Evolutionary conservation across 2,329 filamentous ascomycete species (phyloP).

Genomic region (Periconia macrospinosa): DNA sequence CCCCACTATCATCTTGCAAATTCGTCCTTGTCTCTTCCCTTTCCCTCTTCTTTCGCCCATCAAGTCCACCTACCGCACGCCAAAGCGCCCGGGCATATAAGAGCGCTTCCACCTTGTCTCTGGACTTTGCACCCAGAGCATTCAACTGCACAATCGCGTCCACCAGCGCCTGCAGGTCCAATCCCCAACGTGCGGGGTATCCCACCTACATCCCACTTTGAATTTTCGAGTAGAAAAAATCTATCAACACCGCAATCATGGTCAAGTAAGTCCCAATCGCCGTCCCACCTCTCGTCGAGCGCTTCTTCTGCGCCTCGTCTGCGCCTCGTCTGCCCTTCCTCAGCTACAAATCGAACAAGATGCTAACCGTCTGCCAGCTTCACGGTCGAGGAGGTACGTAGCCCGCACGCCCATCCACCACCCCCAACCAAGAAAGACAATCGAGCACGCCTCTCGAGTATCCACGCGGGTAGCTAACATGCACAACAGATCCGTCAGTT

Average conservation of each 20-base stretch:
- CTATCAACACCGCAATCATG: constrained; percentile 85
- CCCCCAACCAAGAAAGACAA: constrained; percentile 4
- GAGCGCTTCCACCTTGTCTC: constrained; percentile 25
- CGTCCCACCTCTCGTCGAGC: not conserved
- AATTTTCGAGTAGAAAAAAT: constrained; percentile 41
- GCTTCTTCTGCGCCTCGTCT: too few species aligned
- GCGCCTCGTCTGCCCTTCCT: not conserved
- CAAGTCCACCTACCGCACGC: constrained; percentile 15
- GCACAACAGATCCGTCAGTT: constrained; percentile 66
- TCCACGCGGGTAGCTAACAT: constrained; percentile 27
- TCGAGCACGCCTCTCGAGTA: constrained; percentile 8
- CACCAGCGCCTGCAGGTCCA: constrained; percentile 17
- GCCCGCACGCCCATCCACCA: constrained; percentile 17
- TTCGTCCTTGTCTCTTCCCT: constrained; percentile 9
- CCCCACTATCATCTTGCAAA: not conserved
- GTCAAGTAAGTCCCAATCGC: constrained; percentile 81
- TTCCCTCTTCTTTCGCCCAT: constrained; percentile 9
- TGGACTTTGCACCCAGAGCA: constrained; percentile 39
- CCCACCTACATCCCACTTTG: constrained; percentile 24
- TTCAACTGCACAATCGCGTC: constrained; percentile 21
- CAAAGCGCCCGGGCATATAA: constrained; percentile 24
- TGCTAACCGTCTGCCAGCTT: constrained; percentile 72
- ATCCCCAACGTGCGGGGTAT: constrained; percentile 40
- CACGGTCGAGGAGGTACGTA: constrained; percentile 85
- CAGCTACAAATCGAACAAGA: constrained; percentile 8